Evolutionary conservation across 106 monocot genomes (phyloP), one percentile per base, ranked within the genome.

Genomic region (Chionographis japonica): DNA sequence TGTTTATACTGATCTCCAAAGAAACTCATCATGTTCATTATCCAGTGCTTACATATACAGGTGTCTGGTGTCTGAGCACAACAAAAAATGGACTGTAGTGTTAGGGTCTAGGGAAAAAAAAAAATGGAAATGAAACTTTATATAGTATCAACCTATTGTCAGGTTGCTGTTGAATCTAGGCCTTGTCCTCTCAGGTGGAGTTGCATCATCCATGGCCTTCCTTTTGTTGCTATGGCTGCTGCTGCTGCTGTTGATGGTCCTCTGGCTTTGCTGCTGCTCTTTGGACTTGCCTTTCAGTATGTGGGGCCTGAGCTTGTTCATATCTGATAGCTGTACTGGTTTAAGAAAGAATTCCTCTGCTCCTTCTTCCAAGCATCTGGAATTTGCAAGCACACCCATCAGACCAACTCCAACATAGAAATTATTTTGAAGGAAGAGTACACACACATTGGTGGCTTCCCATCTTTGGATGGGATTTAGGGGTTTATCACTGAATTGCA

Each of bases 271-370:
- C 8, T 69, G 41, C 11, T 70, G 65, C 0, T 75, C 75, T 20
- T 67, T 67, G 16, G 43, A 20, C 63, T 76, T 81, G 6, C 76
- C 72, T 58, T 72, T 82, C 53, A 77, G 58, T 18, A 82, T 67
- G 27, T 82, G 72, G 16, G 81, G 77, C 19, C 12, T 72, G 57
- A 82, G 81, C 50, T 38, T 77, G 52, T 68, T 66, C 62, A 82
- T 51, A 60, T 82, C 81, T 20, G 81, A 73, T 16, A 82, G 43
- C 64, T 77, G 67, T 19, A 82, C 77, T 43, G 81, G 81, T 40
- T 82, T 82, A 15, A 82, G 67, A 59, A 82, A 63, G 73, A 82
- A 82, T 17, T 82, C 81, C 56, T 82, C 77, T 16, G 81, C 81
- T 27, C 81, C 81, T 63, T 60, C 81, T 18, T 82, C 77, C 67